A percentile compares a stretch with the other conserved stretches of the same genome.
Conservation (phyloP, 371 early-diverging fungal genomes). For the Homolaphlyctis polyrhiza region DNA sequence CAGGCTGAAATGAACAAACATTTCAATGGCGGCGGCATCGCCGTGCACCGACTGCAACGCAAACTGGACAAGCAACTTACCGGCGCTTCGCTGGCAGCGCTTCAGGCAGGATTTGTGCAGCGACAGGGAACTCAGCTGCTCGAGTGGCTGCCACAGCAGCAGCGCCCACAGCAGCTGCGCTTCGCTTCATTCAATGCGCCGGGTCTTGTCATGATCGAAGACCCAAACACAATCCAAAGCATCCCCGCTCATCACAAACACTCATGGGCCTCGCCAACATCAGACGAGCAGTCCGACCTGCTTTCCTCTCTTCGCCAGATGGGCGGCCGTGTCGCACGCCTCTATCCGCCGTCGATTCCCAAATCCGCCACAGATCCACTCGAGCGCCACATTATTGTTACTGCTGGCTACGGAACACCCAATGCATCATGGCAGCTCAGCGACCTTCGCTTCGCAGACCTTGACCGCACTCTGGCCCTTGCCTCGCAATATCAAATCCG, state of each 20-base stretch:
- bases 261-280: slow-evolving; percentile 10
- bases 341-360: slow-evolving; percentile 28
- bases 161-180: slow-evolving; percentile 6
- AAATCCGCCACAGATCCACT: background rate
- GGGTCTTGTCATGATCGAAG: background rate
- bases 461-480: slow-evolving; percentile 11
- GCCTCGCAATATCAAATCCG: slow-evolving; percentile 7
- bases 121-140: background rate
- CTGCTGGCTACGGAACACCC: background rate
- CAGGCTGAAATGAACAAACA: too few relatives aligned
- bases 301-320: slow-evolving; percentile 18
- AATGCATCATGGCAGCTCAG: slow-evolving; percentile 2
- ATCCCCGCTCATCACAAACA: background rate
- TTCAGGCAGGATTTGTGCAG: background rate
- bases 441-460: slow-evolving; percentile 7
- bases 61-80: too few relatives aligned
- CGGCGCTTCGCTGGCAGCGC: too few relatives aligned
- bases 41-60: too few relatives aligned
- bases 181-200: slow-evolving; percentile 18
- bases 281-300: slow-evolving; percentile 32
- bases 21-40: too few relatives aligned
- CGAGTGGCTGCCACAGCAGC: background rate
- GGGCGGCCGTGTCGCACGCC: slow-evolving; percentile 30
- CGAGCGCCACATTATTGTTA: background rate
- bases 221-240: background rate